phyloP scores from a whole-genome alignment of 2,329 filamentous ascomycete genomes.

The Colletotrichum limetticola region DNA sequence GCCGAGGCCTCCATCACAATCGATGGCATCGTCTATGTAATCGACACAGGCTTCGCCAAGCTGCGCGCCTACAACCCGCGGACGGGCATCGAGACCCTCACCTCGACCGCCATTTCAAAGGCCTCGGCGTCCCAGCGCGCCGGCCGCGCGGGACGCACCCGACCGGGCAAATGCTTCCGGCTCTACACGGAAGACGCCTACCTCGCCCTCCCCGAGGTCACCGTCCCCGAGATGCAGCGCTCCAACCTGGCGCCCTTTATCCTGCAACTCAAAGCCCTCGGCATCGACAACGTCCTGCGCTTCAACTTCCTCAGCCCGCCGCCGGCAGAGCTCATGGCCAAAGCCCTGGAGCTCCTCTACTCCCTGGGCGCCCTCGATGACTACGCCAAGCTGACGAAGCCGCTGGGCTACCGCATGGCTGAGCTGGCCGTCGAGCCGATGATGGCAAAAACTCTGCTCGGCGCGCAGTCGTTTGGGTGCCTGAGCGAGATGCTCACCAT shows the following conservation, averaged over 20 bases:
- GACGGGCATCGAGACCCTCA: slow-evolving; percentile 89
- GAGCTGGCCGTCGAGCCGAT: slow-evolving; percentile 94
- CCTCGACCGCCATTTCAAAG: slow-evolving; percentile 84
- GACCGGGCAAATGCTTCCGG: slow-evolving; percentile 92
- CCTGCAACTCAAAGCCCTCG: slow-evolving; percentile 92
- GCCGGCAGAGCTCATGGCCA: slow-evolving; percentile 84
- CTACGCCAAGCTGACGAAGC: slow-evolving; percentile 89
- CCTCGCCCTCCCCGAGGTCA: slow-evolving; percentile 73
- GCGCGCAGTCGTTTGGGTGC: slow-evolving; percentile 79
- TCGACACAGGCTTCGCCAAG: slow-evolving; percentile 93
- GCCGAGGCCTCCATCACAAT: slow-evolving; percentile 97
- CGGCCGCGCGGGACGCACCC: slow-evolving; percentile 89
- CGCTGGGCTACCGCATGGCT: slow-evolving; percentile 90
- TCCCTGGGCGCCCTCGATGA: slow-evolving; percentile 88
- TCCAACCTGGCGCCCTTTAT: slow-evolving; percentile 90
- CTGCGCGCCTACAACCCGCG: slow-evolving; percentile 84
- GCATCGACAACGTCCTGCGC: slow-evolving; percentile 91
- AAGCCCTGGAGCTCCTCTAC: slow-evolving; percentile 88
- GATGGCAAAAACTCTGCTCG: slow-evolving; percentile 90
- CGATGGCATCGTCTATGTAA: slow-evolving; percentile 88
- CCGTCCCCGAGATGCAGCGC: slow-evolving; percentile 89
- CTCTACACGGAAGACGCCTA: slow-evolving; percentile 86
- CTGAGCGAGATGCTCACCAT: slow-evolving; percentile 89
- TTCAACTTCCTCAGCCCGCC: slow-evolving; percentile 92
- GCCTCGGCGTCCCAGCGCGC: slow-evolving; percentile 93